Percentiles rank a stretch among this genome's conserved stretches.
These are phyloP conservation scores for Avena insularis DNA, from an alignment of 176 grass and related monocot species.

Conservation along the genomic window DNA sequence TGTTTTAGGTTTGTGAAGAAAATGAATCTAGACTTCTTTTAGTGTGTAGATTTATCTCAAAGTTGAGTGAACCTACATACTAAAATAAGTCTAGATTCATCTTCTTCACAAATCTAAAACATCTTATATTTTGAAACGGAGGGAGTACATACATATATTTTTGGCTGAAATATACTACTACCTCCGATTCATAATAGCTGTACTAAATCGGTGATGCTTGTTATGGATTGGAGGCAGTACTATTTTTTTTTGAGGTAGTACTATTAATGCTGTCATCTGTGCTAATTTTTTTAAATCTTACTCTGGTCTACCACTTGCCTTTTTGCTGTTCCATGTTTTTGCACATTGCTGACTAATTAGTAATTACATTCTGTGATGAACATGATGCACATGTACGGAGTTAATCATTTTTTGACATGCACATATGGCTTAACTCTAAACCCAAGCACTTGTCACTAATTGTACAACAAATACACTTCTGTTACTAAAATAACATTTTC, in stretches of 20 bases:
- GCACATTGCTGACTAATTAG: neutral
- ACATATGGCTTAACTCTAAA: neutral
- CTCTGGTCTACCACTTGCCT: neutral
- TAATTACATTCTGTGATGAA: neutral
- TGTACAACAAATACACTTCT: neutral
- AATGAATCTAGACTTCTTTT: too few relatives aligned
- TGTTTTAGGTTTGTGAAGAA: too few relatives aligned
- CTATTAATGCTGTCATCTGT: neutral
- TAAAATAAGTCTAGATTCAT: too few relatives aligned
- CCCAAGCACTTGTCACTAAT: neutral
- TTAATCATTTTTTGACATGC: neutral
- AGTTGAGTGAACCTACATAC: too few relatives aligned
- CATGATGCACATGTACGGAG: neutral
- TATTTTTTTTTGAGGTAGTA: too few relatives aligned
- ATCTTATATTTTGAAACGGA: too few relatives aligned
- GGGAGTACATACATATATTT: slow-evolving; percentile 2
- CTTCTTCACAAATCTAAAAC: too few relatives aligned
- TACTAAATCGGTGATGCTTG: too few relatives aligned
- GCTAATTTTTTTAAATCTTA: neutral
- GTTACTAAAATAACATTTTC: neutral
- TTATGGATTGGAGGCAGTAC: too few relatives aligned
- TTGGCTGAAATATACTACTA: neutral
- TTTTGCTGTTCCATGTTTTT: neutral
- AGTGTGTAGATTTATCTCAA: too few relatives aligned
- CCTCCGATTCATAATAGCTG: too few relatives aligned